phyloP scores from a whole-genome alignment of 768 basidiomycete genomes.

The Paxillus involutus region DNA sequence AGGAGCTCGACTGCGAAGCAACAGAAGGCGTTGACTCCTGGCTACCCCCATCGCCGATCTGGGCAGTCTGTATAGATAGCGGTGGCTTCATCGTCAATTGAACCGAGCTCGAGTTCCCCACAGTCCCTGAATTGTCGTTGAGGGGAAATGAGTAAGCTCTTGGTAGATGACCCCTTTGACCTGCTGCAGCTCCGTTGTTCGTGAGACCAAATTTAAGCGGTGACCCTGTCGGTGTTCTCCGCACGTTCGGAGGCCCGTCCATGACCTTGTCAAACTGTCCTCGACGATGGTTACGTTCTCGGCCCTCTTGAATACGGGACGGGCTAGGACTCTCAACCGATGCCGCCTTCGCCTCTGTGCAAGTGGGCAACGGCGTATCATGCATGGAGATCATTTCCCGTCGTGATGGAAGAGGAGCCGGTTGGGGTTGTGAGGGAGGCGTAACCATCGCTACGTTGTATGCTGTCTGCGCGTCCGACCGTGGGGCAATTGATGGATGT shows the following conservation, averaged over 20 bases:
- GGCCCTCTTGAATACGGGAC: constrained; percentile 11
- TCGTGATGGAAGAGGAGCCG: constrained; percentile 25
- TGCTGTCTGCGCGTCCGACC: constrained; percentile 23
- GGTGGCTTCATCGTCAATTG: constrained; percentile 8
- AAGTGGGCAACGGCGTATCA: constrained; percentile 3
- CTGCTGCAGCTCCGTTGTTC: constrained; percentile 19
- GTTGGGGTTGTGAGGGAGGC: background rate
- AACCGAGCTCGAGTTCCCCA: constrained; percentile 11
- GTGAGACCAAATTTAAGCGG: constrained; percentile 30
- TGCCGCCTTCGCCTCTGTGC: constrained; percentile 9
- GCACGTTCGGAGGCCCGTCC: constrained; percentile 32
- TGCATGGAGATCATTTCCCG: constrained; percentile 6
- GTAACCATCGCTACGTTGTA: constrained; percentile 1
- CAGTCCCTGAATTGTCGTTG: background rate
- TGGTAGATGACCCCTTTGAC: constrained; percentile 26
- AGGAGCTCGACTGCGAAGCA: constrained; percentile 42
- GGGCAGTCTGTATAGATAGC: constrained; percentile 12
- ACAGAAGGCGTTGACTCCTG: constrained; percentile 49
- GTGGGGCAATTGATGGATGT: constrained; percentile 47
- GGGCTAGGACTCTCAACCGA: constrained; percentile 9
- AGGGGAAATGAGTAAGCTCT: constrained; percentile 40
- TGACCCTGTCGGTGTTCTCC: constrained; percentile 51
- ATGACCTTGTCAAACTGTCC: constrained; percentile 51
- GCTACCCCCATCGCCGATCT: constrained; percentile 23
- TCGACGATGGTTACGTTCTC: constrained; percentile 52